Conservation (phyloP, 2,329 filamentous ascomycete genomes). For the Microthyrium microscopicum region DNA sequence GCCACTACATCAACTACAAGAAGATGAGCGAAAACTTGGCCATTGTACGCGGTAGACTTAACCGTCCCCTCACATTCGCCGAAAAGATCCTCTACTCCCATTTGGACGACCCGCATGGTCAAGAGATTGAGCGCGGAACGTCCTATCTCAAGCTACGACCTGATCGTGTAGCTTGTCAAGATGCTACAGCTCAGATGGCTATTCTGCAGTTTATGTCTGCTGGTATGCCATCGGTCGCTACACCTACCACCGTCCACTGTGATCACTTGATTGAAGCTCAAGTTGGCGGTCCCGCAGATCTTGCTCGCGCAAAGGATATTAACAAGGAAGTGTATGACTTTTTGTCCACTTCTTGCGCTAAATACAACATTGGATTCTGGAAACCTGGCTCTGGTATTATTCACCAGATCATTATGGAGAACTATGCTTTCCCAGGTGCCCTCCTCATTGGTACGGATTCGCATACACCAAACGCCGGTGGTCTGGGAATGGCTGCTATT, state of each 20-base stretch:
- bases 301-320: conserved; percentile 75
- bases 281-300: conserved; percentile 82
- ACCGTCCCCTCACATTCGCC: conserved; percentile 83
- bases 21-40: conserved; percentile 97
- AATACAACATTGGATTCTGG: conserved; percentile 99
- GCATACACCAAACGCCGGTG: conserved; percentile 93
- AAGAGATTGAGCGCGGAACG: conserved; percentile 88
- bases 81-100: conserved; percentile 99
- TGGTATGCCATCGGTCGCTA: conserved; percentile 87
- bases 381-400: conserved; percentile 97
- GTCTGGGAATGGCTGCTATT: conserved; percentile 86
- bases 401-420: conserved; percentile 95
- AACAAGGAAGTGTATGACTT: conserved; percentile 99
- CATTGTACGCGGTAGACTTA: conserved; percentile 76
- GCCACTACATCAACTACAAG: conserved; percentile 96
- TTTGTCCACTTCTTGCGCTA: conserved; percentile 80
- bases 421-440: conserved; percentile 98
- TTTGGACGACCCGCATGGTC: conserved; percentile 86
- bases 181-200: conserved; percentile 98
- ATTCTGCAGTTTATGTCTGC: conserved; percentile 99
- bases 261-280: conserved; percentile 99
- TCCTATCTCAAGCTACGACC: conserved; percentile 95
- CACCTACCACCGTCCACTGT: conserved; percentile 91
- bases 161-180: conserved; percentile 96
- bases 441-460: conserved; percentile 96